phyloP scores from a whole-genome alignment of 1,139 yeast genomes.

The Protomyces arabidopsidicola region DNA sequence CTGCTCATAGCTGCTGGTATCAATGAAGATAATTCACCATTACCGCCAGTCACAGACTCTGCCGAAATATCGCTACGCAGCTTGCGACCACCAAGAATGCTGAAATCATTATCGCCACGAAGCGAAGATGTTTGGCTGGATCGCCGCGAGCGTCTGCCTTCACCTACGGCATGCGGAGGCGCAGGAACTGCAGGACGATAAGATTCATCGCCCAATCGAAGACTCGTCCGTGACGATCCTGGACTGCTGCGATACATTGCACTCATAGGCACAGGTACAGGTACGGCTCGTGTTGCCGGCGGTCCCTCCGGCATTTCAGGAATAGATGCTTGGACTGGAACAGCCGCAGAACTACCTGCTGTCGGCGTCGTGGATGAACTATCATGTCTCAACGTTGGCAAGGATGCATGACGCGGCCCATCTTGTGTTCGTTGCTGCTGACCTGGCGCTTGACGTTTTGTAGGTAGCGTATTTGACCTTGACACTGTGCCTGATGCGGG shows the following conservation, averaged over 20 bases:
- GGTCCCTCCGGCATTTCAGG: background rate
- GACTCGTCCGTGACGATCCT: background rate
- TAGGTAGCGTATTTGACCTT: constrained; percentile 18
- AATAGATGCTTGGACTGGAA: background rate
- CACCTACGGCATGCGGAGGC: background rate
- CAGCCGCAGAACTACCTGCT: background rate
- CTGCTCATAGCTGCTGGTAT: background rate
- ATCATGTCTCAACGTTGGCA: background rate
- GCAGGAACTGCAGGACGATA: background rate
- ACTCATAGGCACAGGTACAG: background rate
- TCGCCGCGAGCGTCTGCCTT: constrained; percentile 7
- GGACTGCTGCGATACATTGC: background rate
- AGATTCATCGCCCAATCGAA: background rate
- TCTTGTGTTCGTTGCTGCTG: background rate
- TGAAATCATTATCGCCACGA: constrained; percentile 9
- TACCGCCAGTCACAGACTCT: background rate
- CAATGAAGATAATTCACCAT: background rate
- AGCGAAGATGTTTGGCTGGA: constrained; percentile 9
- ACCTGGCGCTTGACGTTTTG: constrained; percentile 12
- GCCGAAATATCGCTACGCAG: background rate
- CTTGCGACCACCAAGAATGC: constrained; percentile 4
- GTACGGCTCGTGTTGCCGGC: background rate
- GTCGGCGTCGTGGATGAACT: background rate
- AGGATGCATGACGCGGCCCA: constrained; percentile 9
- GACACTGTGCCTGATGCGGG: constrained; percentile 1